These are phyloP conservation scores for Venustampulla echinocandica DNA, from an alignment of 495 filamentous ascomycete species.

Conservation along the genomic window DNA sequence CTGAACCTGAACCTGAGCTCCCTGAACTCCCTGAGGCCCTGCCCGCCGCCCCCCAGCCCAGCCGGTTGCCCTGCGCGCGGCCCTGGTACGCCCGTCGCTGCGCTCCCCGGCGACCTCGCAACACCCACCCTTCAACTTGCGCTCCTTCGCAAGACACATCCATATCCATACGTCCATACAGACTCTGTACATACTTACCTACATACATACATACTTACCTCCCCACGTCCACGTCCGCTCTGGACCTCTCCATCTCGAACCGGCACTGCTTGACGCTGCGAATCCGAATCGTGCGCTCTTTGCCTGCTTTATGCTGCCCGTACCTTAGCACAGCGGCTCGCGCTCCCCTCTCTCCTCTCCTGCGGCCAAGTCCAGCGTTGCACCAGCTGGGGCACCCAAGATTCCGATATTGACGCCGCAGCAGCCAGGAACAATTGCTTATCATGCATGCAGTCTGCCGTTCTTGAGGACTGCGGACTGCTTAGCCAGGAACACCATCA, in stretches of 20 bases:
- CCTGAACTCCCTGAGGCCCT: no score
- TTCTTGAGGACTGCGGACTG: constrained; percentile 20
- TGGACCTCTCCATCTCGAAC: background rate
- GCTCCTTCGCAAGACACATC: no score
- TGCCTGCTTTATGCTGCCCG: constrained; percentile 14
- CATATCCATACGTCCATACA: background rate
- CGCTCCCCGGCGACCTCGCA: no score
- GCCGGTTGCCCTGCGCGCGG: background rate
- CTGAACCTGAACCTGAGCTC: no score
- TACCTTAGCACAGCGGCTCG: constrained; percentile 17
- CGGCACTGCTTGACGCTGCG: background rate
- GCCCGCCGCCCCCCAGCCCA: no score
- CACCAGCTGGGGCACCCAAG: constrained; percentile 19
- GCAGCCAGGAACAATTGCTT: constrained; percentile 24
- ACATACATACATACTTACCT: background rate
- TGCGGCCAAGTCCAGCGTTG: constrained; percentile 12
- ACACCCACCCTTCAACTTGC: no score
- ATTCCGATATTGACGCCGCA: constrained; percentile 24
- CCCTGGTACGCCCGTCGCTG: constrained; percentile 1
- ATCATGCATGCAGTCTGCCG: constrained; percentile 28
- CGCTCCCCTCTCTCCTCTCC: constrained; percentile 14
- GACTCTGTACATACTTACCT: background rate
- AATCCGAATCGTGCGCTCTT: constrained; percentile 5
- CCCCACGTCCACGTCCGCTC: background rate
- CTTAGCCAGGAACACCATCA: constrained; percentile 25